phyloP scores from a whole-genome alignment of 805 yeast species.

The Schizosaccharomyces osmophilus region DNA sequence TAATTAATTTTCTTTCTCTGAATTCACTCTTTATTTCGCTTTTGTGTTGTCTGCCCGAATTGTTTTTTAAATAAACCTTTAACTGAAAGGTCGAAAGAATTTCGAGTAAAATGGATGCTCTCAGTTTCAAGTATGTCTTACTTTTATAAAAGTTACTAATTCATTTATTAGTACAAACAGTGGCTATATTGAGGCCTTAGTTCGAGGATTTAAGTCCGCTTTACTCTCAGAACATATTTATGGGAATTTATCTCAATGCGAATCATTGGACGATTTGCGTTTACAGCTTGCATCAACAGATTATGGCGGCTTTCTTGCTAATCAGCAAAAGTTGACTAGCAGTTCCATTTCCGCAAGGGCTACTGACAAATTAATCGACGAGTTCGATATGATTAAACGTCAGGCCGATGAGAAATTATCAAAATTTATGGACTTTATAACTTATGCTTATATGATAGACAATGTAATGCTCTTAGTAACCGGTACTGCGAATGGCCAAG shows the following conservation, averaged over 20 bases:
- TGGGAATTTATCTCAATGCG: conserved; percentile 85
- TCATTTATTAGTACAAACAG: conserved; percentile 8
- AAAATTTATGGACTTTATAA: conserved; percentile 71
- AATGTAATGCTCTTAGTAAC: conserved; percentile 88
- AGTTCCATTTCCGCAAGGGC: conserved; percentile 64
- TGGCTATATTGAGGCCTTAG: conserved; percentile 85
- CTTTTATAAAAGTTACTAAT: neutral
- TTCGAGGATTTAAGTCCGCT: conserved; percentile 80
- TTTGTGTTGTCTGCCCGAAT: too few relatives aligned
- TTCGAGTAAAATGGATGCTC: neutral
- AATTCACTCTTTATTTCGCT: too few relatives aligned
- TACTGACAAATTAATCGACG: conserved; percentile 46
- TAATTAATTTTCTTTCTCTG: too few relatives aligned
- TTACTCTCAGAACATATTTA: conserved; percentile 57
- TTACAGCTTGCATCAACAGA: conserved; percentile 88
- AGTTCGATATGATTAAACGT: conserved; percentile 62
- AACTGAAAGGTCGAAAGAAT: neutral
- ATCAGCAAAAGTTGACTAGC: conserved; percentile 65
- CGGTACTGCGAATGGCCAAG: conserved; percentile 89
- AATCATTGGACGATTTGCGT: conserved; percentile 76
- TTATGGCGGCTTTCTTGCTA: conserved; percentile 71
- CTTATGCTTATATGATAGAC: conserved; percentile 95
- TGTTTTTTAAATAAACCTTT: too few relatives aligned
- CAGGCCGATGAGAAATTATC: conserved; percentile 64
- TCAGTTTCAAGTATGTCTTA: neutral